Evolutionary conservation across 1,284 basidiomycete genomes (phyloP), one percentile per base, ranked within the genome.

Genomic region (Cutaneotrichosporon sp.): DNA sequence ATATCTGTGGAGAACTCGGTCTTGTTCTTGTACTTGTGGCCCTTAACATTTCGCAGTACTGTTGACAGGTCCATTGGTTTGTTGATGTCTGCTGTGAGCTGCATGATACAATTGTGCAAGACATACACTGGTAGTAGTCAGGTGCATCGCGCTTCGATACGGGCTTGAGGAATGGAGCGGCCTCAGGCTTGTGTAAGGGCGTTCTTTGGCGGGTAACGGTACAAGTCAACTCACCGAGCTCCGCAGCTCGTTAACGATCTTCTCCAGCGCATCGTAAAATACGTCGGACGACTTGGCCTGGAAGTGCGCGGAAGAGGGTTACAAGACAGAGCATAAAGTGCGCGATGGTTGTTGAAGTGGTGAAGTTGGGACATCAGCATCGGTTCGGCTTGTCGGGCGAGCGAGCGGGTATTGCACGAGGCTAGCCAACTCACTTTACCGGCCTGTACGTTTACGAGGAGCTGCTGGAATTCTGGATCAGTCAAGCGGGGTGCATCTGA

Each of bases 51-150:
- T 78, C 85, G 89, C 53, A 87, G 79, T 82, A 98, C 90, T 0
- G 91, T 88, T 57, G 85, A 84, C 43, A 97, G 79, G 77, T 98
- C 94, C 94, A 97, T 98, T 1, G 91, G 90, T 57, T 84, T 83
- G 47, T 83, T 77, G 71, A 96, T 91, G 63, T 90, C 90, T 93
- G 64, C 2, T n/a, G 32, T 43, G 19, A 41, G 26, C 31, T 19
- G 31, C n/a, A n/a, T n/a, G n/a, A n/a, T n/a, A n/a, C n/a, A 35
- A 35, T 4, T 25, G 20, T 34, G 35, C 39, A 29, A n/a, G 5
- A 69, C 76, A 27, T 34, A 90, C 90, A 82, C 54, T 88, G 85
- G 74, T 88, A 85, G 68, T 96, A 96, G 74, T 94, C 90, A 45
- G 89, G 88, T 22, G 86, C 87, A 66, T 94, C 90, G 43, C 84